Conservation (phyloP, 2,329 filamentous ascomycete genomes). For the Penicillium sp. region DNA sequence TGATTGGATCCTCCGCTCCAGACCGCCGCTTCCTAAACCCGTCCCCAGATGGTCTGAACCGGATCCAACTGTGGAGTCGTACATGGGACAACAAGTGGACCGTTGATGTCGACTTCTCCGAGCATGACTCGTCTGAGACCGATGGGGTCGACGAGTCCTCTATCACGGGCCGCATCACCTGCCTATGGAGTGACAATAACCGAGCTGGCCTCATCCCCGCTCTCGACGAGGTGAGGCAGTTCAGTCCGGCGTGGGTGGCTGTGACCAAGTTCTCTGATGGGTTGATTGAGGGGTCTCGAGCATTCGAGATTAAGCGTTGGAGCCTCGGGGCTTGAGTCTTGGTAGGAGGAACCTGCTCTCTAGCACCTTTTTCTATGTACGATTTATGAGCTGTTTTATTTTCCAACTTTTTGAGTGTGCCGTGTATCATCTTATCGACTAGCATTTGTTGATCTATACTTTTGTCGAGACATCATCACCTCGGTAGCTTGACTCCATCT, state of each 20-base stretch:
- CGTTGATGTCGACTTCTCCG: constrained; percentile 62
- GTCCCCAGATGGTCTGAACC: constrained; percentile 60
- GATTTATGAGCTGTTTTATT: constrained; percentile 1
- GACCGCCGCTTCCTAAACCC: constrained; percentile 66
- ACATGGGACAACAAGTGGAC: constrained; percentile 74
- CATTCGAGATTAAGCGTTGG: constrained; percentile 51
- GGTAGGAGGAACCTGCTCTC: not conserved
- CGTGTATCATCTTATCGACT: not conserved
- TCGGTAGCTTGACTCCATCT: not conserved
- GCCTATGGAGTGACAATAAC: constrained; percentile 87
- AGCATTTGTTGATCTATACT: not conserved
- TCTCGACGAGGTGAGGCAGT: constrained; percentile 73
- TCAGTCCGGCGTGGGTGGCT: constrained; percentile 74
- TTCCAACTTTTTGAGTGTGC: not conserved
- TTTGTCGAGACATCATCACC: not conserved
- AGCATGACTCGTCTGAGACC: constrained; percentile 30
- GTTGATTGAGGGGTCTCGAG: constrained; percentile 74
- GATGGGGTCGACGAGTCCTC: constrained; percentile 29
- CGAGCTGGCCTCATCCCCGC: constrained; percentile 69
- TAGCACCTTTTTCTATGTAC: not conserved
- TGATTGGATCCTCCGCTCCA: constrained; percentile 59
- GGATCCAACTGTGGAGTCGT: constrained; percentile 77
- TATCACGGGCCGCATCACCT: constrained; percentile 66
- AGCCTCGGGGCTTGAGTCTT: not conserved
- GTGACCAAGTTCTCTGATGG: constrained; percentile 74